Percentiles rank a stretch among this genome's conserved stretches.
Evolutionary conservation across 1,284 basidiomycete genomes (phyloP).

Genomic region (Marasmius tenuissimus): DNA sequence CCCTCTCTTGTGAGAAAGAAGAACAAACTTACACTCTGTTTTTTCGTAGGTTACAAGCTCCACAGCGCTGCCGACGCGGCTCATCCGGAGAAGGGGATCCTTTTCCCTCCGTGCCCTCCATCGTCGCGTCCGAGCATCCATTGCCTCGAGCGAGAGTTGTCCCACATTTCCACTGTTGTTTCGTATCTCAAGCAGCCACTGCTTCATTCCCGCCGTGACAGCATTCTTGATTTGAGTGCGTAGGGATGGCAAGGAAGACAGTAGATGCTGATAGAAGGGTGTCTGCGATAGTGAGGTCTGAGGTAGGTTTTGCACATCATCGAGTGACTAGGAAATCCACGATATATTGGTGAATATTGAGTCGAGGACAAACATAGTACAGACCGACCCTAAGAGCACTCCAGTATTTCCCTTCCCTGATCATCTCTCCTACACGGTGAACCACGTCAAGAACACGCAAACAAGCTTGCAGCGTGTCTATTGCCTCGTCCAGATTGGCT

Average conservation of each 20-base stretch:
- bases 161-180: conserved; percentile 90
- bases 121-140: conserved; percentile 81
- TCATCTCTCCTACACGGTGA: conserved; percentile 92
- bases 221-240: conserved; percentile 89
- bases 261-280: conserved; percentile 89
- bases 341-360: conserved; percentile 23
- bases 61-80: conserved; percentile 91
- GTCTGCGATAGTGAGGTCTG: conserved; percentile 90
- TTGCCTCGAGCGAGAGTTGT: conserved; percentile 85
- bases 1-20: background rate
- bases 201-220: conserved; percentile 93
- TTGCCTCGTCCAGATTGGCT: conserved; percentile 92
- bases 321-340: conserved; percentile 67
- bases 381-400: conserved; percentile 87
- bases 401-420: conserved; percentile 93
- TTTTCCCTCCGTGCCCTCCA: conserved; percentile 85
- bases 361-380: conserved; percentile 26
- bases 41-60: conserved; percentile 94
- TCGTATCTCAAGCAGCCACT: conserved; percentile 95
- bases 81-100: conserved; percentile 71
- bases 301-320: conserved; percentile 91
- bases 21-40: conserved; percentile 75
- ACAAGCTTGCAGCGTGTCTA: conserved; percentile 92
- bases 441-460: conserved; percentile 92
- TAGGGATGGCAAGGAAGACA: conserved; percentile 89